A percentile compares a stretch with the other conserved stretches of the same genome.
Evolutionary conservation across 768 basidiomycete species (phyloP).

Genomic region (Phlegmacium glaucopus): DNA sequence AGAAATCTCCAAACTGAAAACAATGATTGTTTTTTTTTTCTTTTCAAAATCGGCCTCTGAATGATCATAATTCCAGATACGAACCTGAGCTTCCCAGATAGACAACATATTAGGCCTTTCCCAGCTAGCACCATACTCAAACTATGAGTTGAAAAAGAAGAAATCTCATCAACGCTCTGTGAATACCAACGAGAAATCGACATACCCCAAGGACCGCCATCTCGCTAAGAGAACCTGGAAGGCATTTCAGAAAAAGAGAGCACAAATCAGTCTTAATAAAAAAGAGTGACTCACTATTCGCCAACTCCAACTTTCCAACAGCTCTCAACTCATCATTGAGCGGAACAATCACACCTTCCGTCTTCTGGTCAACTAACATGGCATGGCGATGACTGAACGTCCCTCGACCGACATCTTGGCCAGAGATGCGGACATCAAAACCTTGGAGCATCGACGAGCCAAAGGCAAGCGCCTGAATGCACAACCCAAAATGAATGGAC

Average conservation of each 20-base stretch:
- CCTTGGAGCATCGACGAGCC: slow-evolving; percentile 84
- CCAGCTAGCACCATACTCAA: slow-evolving; percentile 91
- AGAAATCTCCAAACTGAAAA: slow-evolving; percentile 83
- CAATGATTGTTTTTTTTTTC: neutral
- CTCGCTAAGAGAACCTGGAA: slow-evolving; percentile 79
- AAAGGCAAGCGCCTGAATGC: slow-evolving; percentile 73
- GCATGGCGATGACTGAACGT: slow-evolving; percentile 90
- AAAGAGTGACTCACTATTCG: slow-evolving; percentile 70
- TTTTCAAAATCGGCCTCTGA: neutral
- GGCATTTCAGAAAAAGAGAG: neutral
- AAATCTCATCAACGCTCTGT: slow-evolving; percentile 2
- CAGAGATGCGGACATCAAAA: slow-evolving; percentile 82
- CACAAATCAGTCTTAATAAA: neutral
- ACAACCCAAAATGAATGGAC: neutral
- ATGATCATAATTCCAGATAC: slow-evolving; percentile 1
- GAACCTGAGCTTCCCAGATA: slow-evolving; percentile 90
- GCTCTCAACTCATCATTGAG: slow-evolving; percentile 67
- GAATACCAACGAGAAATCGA: slow-evolving; percentile 3
- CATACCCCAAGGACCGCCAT: slow-evolving; percentile 84
- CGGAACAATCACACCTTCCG: slow-evolving; percentile 76
- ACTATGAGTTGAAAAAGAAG: slow-evolving; percentile 44
- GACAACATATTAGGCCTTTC: slow-evolving; percentile 77
- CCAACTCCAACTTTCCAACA: slow-evolving; percentile 73
- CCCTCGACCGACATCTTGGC: slow-evolving; percentile 90
- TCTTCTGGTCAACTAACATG: slow-evolving; percentile 87